A percentile compares a stretch with the other conserved stretches of the same genome.
These are phyloP conservation scores for Agrocybe pediades DNA, from an alignment of 768 basidiomycete genomes.

Conservation along the genomic window DNA sequence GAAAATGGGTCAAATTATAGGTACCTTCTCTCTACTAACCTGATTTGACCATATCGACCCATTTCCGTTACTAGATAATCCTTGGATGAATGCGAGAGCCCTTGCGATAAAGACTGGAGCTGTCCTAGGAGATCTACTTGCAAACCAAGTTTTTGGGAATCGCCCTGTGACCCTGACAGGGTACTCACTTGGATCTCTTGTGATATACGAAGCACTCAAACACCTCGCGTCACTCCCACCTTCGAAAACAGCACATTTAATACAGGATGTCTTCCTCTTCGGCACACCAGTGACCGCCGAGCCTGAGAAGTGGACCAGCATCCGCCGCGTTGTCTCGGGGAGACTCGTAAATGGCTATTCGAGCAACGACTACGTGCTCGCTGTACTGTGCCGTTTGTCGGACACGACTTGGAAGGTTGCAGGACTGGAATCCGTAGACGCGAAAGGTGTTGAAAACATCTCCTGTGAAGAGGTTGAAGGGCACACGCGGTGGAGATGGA, in stretches of 20 bases:
- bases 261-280: conserved; percentile 58
- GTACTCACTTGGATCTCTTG: conserved; percentile 57
- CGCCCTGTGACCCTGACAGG: conserved; percentile 58
- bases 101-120: conserved; percentile 53
- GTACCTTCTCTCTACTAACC: conserved; percentile 27
- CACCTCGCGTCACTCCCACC: conserved; percentile 46
- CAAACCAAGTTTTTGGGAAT: conserved; percentile 51
- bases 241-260: conserved; percentile 43
- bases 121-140: conserved; percentile 53
- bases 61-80: conserved; percentile 50
- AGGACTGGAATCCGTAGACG: conserved; percentile 47
- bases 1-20: conserved; percentile 56
- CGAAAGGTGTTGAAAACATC: conserved; percentile 57
- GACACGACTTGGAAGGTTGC: conserved; percentile 51
- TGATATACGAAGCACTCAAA: conserved; percentile 57
- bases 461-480: conserved; percentile 25
- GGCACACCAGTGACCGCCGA: conserved; percentile 50
- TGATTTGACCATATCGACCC: neutral
- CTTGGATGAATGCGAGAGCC: conserved; percentile 59
- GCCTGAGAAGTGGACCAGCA: conserved; percentile 41
- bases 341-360: conserved; percentile 58
- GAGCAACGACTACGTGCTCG: conserved; percentile 53
- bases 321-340: conserved; percentile 51
- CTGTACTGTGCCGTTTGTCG: conserved; percentile 49
- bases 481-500: conserved; percentile 26